These are phyloP conservation scores for Tillandsia fasciculata DNA, from an alignment of 176 grass and related monocot species.

Conservation along the genomic window DNA sequence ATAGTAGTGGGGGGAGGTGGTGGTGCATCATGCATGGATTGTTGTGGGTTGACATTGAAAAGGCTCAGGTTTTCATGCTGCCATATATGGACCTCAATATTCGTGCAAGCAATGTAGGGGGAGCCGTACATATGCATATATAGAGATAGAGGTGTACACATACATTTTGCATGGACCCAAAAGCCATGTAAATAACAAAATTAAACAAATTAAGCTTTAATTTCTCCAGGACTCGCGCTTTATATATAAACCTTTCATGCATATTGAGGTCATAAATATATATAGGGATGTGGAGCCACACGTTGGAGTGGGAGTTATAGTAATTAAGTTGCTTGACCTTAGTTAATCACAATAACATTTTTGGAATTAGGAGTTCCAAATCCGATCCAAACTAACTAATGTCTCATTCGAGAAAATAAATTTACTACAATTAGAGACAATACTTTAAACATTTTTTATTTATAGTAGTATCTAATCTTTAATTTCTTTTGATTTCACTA, in stretches of 20 bases:
- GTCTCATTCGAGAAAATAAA: too few species aligned
- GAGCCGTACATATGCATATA: neutral
- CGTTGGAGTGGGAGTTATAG: slow-evolving; percentile 1
- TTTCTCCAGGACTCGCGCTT: neutral
- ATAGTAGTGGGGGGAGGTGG: neutral
- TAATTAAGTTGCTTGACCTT: neutral
- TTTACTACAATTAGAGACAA: too few species aligned
- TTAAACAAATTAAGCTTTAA: neutral
- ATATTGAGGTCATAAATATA: neutral
- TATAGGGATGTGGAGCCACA: neutral
- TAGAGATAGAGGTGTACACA: too few species aligned
- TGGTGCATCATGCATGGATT: neutral
- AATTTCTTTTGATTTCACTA: too few species aligned
- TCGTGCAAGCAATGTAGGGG: slow-evolving; percentile 7
- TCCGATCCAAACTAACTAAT: too few species aligned
- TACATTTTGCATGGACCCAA: too few species aligned
- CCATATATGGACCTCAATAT: slow-evolving; percentile 4
- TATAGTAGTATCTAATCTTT: too few species aligned
- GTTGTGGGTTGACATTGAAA: slow-evolving; percentile 13
- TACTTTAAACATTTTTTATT: too few species aligned
- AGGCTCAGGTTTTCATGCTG: neutral
- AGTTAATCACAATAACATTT: neutral
- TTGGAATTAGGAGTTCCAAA: neutral
- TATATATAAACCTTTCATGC: neutral
- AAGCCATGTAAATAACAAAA: neutral